Percentiles rank a stretch among this genome's conserved stretches.
These are phyloP conservation scores for Colletotrichum chrysophilum DNA, from an alignment of 2,329 filamentous ascomycete genomes.

Conservation along the genomic window DNA sequence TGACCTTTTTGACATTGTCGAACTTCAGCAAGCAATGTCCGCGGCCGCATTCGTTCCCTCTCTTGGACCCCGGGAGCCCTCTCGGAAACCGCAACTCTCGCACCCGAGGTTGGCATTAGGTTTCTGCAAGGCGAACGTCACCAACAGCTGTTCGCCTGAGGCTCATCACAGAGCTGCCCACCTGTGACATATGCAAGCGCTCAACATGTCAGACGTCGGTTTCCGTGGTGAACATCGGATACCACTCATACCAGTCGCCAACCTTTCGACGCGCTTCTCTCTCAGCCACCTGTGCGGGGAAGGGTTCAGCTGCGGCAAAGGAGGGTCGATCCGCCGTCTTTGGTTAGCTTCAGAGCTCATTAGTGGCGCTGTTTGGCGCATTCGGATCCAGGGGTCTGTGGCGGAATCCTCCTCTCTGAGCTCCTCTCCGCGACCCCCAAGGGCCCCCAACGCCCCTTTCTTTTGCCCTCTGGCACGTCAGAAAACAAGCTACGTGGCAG, in stretches of 20 bases:
- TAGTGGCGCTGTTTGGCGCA: conserved; percentile 1
- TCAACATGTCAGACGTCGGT: neutral
- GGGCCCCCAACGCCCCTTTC: neutral
- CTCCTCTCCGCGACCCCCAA: neutral
- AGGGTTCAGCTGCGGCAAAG: neutral
- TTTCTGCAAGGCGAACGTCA: neutral
- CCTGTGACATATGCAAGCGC: neutral
- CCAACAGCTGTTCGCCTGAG: neutral
- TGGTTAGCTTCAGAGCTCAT: neutral
- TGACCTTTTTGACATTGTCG: neutral
- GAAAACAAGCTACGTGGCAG: conserved; percentile 16
- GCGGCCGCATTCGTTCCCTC: neutral
- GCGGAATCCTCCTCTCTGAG: neutral
- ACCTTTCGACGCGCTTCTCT: neutral
- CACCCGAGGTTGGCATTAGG: neutral
- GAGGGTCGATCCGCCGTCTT: neutral
- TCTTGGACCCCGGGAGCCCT: neutral
- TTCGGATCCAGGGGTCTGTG: neutral
- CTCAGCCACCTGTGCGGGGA: conserved; percentile 10
- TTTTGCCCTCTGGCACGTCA: neutral
- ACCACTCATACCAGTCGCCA: neutral
- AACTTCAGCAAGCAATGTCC: neutral
- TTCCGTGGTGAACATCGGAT: neutral
- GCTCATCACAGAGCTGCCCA: neutral
- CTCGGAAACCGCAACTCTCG: neutral